Evolutionary conservation across 139 green algal genomes (phyloP), one percentile per base, ranked within the genome.

Genomic region (Coelastrella sp.): DNA sequence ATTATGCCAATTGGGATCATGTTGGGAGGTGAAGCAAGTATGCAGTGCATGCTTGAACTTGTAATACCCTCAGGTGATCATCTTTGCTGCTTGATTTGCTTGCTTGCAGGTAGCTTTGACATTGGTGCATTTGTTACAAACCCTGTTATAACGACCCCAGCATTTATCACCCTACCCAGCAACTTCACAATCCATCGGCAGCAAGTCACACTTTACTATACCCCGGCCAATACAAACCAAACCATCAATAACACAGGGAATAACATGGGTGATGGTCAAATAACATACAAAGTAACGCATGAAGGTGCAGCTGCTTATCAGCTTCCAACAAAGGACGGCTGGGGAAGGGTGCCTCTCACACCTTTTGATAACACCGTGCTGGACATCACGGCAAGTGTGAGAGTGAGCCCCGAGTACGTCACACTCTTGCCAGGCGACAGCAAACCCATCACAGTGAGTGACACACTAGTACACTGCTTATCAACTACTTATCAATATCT

Each of bases 391-490:
- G 82, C 61, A 6, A 87, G 82, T 59, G 82, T 87, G 60, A 76
- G 14, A n/a, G 60, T 68, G 25, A 60, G 10, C n/a, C 82, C 82
- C 1, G 82, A 74, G 24, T 66, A 66, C 19, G 82, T 87, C 0
- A 87, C 82, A 87, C 82, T 87, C 5, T 76, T 19, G 8, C 82
- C 82, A 20, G 82, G 82, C 58, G 60, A 87, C 60, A 56, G 58
- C 7, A 75, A 60, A 8, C 8, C 68, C n/a, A 3, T 76, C 10
- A 76, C 19, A 25, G 68, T 76, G 24, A 76, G 68, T 76, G 14
- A 5, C 63, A 70, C 1, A 15, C 14, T 70, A 5, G 14, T 1
- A 20, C 4, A 20, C 11, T 70, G 5, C 63, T 1, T 70, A 70
- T 12, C 5, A 3, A 12, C 5, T 70, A 49, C 35, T 49, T 49